phyloP scores from a whole-genome alignment of 2,329 filamentous ascomycete species.

The Calonectria naviculata region DNA sequence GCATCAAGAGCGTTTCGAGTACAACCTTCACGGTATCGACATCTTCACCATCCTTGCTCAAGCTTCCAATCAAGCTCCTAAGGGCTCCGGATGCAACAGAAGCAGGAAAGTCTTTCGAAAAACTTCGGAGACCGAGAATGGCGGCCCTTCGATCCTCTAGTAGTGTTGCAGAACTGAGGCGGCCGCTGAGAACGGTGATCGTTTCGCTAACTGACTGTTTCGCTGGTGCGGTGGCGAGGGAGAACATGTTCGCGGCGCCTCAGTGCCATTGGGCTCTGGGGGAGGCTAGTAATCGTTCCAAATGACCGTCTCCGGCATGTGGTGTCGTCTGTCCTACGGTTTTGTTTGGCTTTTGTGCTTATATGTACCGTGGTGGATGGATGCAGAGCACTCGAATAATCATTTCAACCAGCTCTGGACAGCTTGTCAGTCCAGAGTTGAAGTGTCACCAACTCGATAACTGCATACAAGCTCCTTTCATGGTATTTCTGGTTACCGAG shows the following conservation, averaged over 20 bases:
- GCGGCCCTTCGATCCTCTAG: conserved; percentile 95
- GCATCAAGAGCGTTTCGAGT: conserved; percentile 93
- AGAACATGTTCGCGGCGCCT: conserved; percentile 63
- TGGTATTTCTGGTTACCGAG: conserved; percentile 14
- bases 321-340: neutral
- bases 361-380: neutral
- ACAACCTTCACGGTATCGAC: conserved; percentile 96
- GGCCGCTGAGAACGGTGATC: conserved; percentile 88
- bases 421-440: conserved; percentile 34
- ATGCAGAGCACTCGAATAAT: conserved; percentile 4
- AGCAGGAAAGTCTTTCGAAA: conserved; percentile 95
- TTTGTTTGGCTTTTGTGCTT: neutral
- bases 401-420: conserved; percentile 28
- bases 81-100: conserved; percentile 95
- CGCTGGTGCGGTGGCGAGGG: conserved; percentile 79
- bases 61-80: conserved; percentile 84
- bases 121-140: conserved; percentile 92
- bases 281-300: conserved; percentile 21
- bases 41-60: conserved; percentile 91
- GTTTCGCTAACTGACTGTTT: conserved; percentile 97
- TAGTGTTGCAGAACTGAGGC: conserved; percentile 88
- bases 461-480: conserved; percentile 31
- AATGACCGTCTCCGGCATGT: conserved; percentile 25
- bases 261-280: conserved; percentile 44
- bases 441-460: conserved; percentile 24